Percentiles rank a stretch among this genome's conserved stretches.
These are phyloP conservation scores for Suillus subluteus DNA, from an alignment of 768 basidiomycete species.

Conservation along the genomic window DNA sequence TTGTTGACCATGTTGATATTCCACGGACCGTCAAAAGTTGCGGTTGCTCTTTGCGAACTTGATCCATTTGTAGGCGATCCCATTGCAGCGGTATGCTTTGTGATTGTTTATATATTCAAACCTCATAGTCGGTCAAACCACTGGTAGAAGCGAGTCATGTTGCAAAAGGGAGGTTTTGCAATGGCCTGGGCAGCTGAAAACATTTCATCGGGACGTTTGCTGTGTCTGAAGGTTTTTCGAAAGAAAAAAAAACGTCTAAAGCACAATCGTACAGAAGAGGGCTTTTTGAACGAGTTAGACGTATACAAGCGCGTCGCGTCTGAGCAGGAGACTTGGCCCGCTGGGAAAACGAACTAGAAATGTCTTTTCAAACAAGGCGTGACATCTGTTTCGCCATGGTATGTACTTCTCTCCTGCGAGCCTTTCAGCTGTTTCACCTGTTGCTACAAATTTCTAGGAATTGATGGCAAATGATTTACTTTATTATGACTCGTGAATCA, in stretches of 20 bases:
- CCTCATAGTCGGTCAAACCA: no score
- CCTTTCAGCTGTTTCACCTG: background rate
- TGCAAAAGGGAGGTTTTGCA: constrained; percentile 29
- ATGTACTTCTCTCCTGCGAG: constrained; percentile 11
- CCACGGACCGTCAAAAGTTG: background rate
- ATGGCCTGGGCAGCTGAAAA: constrained; percentile 30
- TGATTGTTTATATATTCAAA: background rate
- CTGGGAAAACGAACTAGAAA: constrained; percentile 37
- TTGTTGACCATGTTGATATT: background rate
- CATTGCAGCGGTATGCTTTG: no score
- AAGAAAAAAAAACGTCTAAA: constrained; percentile 19
- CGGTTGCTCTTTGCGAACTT: no score
- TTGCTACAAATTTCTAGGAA: constrained; percentile 29
- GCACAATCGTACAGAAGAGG: constrained; percentile 14
- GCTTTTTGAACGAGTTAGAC: constrained; percentile 37
- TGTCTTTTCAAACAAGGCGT: constrained; percentile 34
- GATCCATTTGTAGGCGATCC: no score
- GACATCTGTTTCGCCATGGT: constrained; percentile 46
- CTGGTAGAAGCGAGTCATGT: background rate
- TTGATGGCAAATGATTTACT: constrained; percentile 43
- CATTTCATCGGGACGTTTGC: constrained; percentile 28
- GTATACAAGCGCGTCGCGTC: constrained; percentile 39
- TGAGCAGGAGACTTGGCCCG: constrained; percentile 22
- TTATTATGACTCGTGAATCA: constrained; percentile 26
- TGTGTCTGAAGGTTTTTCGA: constrained; percentile 44